Evolutionary conservation across 2,329 filamentous ascomycete species (phyloP).

Genomic region (Neofusicoccum sp.): DNA sequence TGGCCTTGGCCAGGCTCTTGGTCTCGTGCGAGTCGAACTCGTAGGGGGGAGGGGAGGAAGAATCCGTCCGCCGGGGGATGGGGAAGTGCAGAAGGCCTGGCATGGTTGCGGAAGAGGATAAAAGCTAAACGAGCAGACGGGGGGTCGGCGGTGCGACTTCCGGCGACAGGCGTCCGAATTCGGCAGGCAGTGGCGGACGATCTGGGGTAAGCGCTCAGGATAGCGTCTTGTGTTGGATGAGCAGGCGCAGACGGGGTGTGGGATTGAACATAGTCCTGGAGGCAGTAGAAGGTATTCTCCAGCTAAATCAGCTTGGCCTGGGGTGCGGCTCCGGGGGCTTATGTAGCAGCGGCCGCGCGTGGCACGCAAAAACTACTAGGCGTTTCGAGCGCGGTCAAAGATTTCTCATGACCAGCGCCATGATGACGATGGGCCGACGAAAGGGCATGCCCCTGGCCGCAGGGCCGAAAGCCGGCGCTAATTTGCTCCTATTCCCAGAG

Average conservation of each 20-base stretch:
- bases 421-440: slow-evolving; percentile 9
- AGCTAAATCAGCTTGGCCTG: background rate
- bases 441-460: slow-evolving; percentile 3
- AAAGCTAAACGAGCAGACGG: background rate
- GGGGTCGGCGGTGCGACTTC: background rate
- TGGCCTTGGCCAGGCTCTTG: slow-evolving; percentile 16
- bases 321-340: slow-evolving; percentile 14
- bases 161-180: background rate
- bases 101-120: background rate
- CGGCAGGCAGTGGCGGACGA: slow-evolving; percentile 9
- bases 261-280: slow-evolving; percentile 15
- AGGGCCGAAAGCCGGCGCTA: slow-evolving; percentile 14
- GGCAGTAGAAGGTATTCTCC: background rate
- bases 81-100: slow-evolving; percentile 18
- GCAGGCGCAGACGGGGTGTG: slow-evolving; percentile 1
- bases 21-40: background rate
- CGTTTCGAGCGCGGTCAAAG: background rate
- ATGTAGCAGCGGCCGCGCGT: slow-evolving; percentile 1
- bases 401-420: slow-evolving; percentile 16
- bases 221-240: slow-evolving; percentile 18
- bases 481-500: slow-evolving; percentile 8
- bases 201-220: slow-evolving; percentile 10
- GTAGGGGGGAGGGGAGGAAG: slow-evolving; percentile 17
- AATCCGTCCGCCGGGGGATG: slow-evolving; percentile 10
- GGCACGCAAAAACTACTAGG: slow-evolving; percentile 8